phyloP scores from a whole-genome alignment of 306 rosid genomes.

The Hippophae tibetana region DNA sequence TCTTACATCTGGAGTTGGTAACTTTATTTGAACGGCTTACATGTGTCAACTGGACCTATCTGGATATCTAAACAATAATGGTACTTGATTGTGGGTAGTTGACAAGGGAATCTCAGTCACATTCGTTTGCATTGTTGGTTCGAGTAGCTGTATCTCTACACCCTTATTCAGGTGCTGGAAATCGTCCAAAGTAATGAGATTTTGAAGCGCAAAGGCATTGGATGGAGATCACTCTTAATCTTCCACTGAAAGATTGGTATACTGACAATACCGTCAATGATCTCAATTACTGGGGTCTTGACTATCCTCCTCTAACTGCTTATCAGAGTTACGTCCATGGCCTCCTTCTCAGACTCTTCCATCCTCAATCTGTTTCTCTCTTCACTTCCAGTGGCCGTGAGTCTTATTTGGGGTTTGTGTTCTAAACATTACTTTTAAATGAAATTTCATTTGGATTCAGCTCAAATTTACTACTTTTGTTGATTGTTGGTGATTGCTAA shows the following conservation, averaged over 20 bases:
- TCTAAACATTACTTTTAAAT: not conserved
- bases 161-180: slow-evolving; percentile 73
- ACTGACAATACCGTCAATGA: slow-evolving; percentile 52
- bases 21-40: too few species aligned
- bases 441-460: not conserved
- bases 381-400: slow-evolving; percentile 77
- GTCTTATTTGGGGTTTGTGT: slow-evolving; percentile 60
- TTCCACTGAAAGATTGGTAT: slow-evolving; percentile 74
- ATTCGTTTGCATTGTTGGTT: slow-evolving; percentile 44
- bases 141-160: slow-evolving; percentile 59
- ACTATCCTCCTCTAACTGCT: slow-evolving; percentile 85
- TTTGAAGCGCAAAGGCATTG: slow-evolving; percentile 95
- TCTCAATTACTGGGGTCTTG: slow-evolving; percentile 89
- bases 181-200: slow-evolving; percentile 77
- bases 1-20: too few species aligned
- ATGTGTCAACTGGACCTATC: too few species aligned
- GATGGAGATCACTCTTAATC: slow-evolving; percentile 82
- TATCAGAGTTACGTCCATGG: slow-evolving; percentile 87
- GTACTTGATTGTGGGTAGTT: slow-evolving; percentile 49
- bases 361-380: slow-evolving; percentile 50
- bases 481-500: not conserved
- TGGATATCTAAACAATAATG: not conserved
- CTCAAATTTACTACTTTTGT: not conserved
- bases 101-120: slow-evolving; percentile 40
- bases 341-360: slow-evolving; percentile 47